Percentiles rank a stretch among this genome's conserved stretches.
phyloP scores from a whole-genome alignment of 192 early-diverging fungal species.

The Backusella circina region DNA sequence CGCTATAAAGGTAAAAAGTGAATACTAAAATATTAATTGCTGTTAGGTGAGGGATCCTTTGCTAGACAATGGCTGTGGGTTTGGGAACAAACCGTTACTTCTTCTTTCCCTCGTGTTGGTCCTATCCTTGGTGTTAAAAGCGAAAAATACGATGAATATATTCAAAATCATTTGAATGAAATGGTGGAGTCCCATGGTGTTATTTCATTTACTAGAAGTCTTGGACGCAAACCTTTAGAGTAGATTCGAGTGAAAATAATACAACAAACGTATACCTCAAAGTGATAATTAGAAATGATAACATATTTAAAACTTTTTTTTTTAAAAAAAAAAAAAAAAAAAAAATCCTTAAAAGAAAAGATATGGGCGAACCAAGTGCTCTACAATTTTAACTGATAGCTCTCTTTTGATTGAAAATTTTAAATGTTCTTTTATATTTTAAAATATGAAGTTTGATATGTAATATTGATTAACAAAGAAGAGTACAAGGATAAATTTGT shows the following conservation, averaged over 20 bases:
- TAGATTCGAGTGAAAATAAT: not conserved
- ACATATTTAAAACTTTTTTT: not conserved
- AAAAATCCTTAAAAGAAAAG: too few species aligned
- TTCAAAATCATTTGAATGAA: not conserved
- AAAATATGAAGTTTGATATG: not conserved
- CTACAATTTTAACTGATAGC: not conserved
- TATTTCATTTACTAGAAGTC: not conserved
- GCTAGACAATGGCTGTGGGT: not conserved
- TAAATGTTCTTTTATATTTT: not conserved
- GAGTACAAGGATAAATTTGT: not conserved
- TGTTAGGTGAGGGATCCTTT: not conserved
- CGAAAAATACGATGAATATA: not conserved
- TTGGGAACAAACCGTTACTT: not conserved
- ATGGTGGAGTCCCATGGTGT: not conserved
- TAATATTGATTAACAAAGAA: not conserved
- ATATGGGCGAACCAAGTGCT: too few species aligned
- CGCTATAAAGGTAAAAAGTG: not conserved
- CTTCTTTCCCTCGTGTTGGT: not conserved
- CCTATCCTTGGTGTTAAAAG: not conserved
- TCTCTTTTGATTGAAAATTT: too few species aligned
- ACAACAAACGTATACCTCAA: not conserved
- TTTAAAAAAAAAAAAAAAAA: not conserved
- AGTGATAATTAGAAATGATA: not conserved
- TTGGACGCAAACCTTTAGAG: not conserved
- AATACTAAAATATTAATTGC: not conserved